phyloP scores from a whole-genome alignment of 139 green algal genomes.

The Chloropicon primus region DNA sequence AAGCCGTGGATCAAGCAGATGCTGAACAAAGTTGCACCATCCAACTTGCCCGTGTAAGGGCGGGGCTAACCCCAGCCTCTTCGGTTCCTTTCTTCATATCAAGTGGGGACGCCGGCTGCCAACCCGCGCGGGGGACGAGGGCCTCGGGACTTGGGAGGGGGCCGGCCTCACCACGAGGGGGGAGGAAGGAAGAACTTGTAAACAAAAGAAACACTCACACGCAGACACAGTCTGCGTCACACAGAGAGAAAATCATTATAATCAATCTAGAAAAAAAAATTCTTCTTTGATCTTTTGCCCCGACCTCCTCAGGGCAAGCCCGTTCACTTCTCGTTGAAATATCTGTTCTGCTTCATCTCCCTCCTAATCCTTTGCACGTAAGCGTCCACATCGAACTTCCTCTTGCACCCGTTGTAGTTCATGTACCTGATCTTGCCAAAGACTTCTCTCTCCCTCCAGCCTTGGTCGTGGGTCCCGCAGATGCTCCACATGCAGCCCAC shows the following conservation, averaged over 20 bases:
- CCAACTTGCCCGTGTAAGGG: not conserved
- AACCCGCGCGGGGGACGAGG: too few species aligned
- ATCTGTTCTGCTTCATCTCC: not conserved
- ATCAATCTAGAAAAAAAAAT: not conserved
- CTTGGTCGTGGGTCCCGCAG: slow-evolving; percentile 82
- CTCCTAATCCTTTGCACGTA: slow-evolving; percentile 32
- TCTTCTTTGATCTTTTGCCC: not conserved
- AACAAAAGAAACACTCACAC: too few species aligned
- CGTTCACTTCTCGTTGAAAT: not conserved
- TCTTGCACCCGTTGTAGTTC: slow-evolving; percentile 89
- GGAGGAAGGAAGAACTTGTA: too few species aligned
- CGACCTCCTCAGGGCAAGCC: not conserved
- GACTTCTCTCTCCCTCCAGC: slow-evolving; percentile 78
- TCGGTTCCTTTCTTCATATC: too few species aligned
- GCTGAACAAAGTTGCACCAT: not conserved
- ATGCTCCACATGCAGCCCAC: slow-evolving; percentile 93
- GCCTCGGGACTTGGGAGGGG: too few species aligned
- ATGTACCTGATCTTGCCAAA: slow-evolving; percentile 97
- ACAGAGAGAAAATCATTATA: too few species aligned
- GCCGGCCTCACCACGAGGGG: too few species aligned
- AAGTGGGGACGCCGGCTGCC: too few species aligned
- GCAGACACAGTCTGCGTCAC: too few species aligned
- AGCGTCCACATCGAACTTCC: slow-evolving; percentile 82
- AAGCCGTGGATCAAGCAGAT: not conserved
- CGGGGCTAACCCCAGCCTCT: too few species aligned